A percentile compares a stretch with the other conserved stretches of the same genome.
Conservation (phyloP, 768 basidiomycete species). For the Candolleomyces aberdarensis region DNA sequence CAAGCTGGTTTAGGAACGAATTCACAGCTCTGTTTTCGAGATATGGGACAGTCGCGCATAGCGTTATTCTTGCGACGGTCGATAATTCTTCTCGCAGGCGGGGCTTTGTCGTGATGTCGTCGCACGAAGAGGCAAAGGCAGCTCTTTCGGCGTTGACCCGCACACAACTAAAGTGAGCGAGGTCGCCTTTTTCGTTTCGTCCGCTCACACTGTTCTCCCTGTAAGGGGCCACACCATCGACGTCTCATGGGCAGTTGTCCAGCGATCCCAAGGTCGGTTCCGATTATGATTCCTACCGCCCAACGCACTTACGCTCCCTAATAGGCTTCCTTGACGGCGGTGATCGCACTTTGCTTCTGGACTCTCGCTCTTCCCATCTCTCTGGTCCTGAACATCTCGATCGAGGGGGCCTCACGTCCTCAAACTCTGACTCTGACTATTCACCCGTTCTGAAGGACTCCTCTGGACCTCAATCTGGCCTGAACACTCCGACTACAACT, state of each 20-base stretch:
- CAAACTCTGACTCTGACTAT: slow-evolving; percentile 31
- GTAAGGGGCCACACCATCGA: slow-evolving; percentile 71
- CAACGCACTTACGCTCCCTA: neutral
- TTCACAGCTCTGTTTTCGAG: slow-evolving; percentile 59
- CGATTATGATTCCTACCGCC: neutral
- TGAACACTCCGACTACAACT: slow-evolving; percentile 39
- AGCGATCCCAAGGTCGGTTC: slow-evolving; percentile 70
- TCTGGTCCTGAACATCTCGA: slow-evolving; percentile 24
- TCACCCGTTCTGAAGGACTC: slow-evolving; percentile 17
- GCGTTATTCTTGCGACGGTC: slow-evolving; percentile 79
- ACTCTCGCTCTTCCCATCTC: slow-evolving; percentile 38
- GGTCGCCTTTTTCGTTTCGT: neutral
- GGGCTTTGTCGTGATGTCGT: slow-evolving; percentile 80
- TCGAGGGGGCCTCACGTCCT: slow-evolving; percentile 20
- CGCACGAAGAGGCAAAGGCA: slow-evolving; percentile 63
- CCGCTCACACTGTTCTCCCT: slow-evolving; percentile 7
- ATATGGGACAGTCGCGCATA: slow-evolving; percentile 68
- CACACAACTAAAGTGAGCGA: slow-evolving; percentile 61
- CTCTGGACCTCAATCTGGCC: slow-evolving; percentile 27
- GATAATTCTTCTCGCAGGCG: slow-evolving; percentile 82
- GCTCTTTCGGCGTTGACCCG: slow-evolving; percentile 69
- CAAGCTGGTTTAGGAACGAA: slow-evolving; percentile 37
- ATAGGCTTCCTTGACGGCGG: slow-evolving; percentile 80
- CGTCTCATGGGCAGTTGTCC: slow-evolving; percentile 85
- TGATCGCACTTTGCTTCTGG: slow-evolving; percentile 65